phyloP scores from a whole-genome alignment of 2,329 filamentous ascomycete species.

The Microsporum audouinii region DNA sequence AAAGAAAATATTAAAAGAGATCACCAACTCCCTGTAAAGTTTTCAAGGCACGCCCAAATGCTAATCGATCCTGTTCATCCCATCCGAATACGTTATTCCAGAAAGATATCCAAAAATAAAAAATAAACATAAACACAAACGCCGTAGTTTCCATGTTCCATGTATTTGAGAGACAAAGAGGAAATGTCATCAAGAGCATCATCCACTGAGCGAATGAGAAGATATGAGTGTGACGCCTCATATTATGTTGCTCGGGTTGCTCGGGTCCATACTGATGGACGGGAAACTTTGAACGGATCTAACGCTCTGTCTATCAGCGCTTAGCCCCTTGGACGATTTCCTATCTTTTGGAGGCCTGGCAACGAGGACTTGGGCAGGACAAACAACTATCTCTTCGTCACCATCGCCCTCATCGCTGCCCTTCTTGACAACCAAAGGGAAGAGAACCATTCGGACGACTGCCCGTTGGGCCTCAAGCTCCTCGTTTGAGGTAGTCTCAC shows the following conservation, averaged over 20 bases:
- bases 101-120: not conserved
- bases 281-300: constrained; percentile 34
- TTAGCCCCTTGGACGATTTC: constrained; percentile 28
- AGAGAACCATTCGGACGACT: constrained; percentile 82
- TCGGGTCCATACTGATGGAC: constrained; percentile 35
- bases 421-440: constrained; percentile 93
- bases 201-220: not conserved
- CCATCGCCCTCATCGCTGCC: constrained; percentile 83
- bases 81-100: not conserved
- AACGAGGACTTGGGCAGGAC: constrained; percentile 84
- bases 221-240: constrained; percentile 32
- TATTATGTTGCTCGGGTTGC: constrained; percentile 32
- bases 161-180: not conserved
- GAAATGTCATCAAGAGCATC: not conserved
- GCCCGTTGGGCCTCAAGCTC: constrained; percentile 65
- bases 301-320: constrained; percentile 35
- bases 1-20: not conserved
- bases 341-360: constrained; percentile 42
- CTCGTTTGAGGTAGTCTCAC: constrained; percentile 59
- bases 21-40: not conserved
- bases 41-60: not conserved
- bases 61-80: not conserved
- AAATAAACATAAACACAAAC: not conserved
- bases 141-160: not conserved
- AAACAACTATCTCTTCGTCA: constrained; percentile 79